Evolutionary conservation across 805 yeast species (phyloP).

Genomic region (Metschnikowia henanensis): DNA sequence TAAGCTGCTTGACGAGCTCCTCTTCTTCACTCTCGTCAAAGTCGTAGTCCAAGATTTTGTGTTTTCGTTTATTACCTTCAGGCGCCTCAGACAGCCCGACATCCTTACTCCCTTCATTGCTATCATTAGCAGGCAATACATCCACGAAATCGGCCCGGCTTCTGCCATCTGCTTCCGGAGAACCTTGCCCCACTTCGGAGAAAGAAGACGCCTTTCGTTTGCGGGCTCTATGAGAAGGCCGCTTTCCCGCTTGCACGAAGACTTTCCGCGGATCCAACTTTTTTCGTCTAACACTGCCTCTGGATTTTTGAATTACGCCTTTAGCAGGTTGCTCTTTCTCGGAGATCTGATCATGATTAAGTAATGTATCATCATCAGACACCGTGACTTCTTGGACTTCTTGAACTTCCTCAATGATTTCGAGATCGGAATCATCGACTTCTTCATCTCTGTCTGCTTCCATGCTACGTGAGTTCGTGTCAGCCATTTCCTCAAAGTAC

Average conservation of each 20-base stretch:
- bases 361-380: too few species aligned
- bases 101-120: too few species aligned
- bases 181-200: too few species aligned
- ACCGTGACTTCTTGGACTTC: too few species aligned
- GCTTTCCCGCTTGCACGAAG: background rate
- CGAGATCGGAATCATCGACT: conserved; percentile 12
- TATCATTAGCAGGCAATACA: too few species aligned
- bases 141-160: too few species aligned
- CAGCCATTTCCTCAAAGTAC: conserved; percentile 9
- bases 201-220: background rate
- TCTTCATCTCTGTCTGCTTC: conserved; percentile 7
- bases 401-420: conserved; percentile 7
- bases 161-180: too few species aligned
- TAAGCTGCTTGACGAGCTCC: conserved; percentile 58
- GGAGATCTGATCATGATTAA: background rate
- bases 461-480: conserved; percentile 10
- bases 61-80: background rate
- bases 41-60: conserved; percentile 51
- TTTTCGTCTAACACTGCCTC: background rate
- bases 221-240: background rate
- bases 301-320: background rate
- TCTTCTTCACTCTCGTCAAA: conserved; percentile 80
- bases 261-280: conserved; percentile 1
- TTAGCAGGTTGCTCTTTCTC: background rate
- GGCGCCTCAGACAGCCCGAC: background rate